These are phyloP conservation scores for Chlamydomonas schloesseri DNA, from an alignment of 139 green algal genomes.

Conservation along the genomic window DNA sequence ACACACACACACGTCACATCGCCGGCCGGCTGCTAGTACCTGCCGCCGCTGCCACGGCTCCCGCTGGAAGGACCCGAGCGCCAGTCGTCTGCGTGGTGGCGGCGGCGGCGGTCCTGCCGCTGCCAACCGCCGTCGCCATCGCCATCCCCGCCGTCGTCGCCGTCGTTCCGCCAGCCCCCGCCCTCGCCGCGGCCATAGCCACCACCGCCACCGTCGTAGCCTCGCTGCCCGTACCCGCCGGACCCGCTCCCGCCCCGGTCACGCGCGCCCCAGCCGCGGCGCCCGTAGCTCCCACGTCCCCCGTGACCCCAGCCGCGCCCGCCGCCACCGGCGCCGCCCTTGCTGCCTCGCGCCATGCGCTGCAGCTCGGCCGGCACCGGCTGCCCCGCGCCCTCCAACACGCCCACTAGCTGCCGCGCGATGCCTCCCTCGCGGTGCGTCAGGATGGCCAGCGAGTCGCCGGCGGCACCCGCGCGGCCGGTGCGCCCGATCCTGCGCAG, in stretches of 20 bases:
- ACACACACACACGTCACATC: too few relatives aligned
- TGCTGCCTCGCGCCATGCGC: constrained; percentile 70
- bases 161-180: constrained; percentile 29
- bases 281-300: constrained; percentile 11
- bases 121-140: background rate
- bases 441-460: constrained; percentile 74
- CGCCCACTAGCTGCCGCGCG: constrained; percentile 63
- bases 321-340: constrained; percentile 18
- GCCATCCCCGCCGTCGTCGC: background rate
- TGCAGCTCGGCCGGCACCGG: constrained; percentile 64
- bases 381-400: constrained; percentile 69
- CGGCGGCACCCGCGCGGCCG: constrained; percentile 76
- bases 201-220: constrained; percentile 1
- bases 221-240: background rate
- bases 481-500: constrained; percentile 82
- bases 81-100: constrained; percentile 32
- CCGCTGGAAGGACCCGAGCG: background rate
- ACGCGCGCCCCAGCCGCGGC: constrained; percentile 22
- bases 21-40: background rate
- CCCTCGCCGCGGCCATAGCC: constrained; percentile 19
- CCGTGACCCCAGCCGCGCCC: constrained; percentile 42
- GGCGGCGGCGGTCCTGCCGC: background rate
- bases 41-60: background rate
- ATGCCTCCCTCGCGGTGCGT: constrained; percentile 60
- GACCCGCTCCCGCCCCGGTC: constrained; percentile 25